Base-by-base conservation (phyloP, 257 asterid genomes). In the Mitragyna speciosa region DNA sequence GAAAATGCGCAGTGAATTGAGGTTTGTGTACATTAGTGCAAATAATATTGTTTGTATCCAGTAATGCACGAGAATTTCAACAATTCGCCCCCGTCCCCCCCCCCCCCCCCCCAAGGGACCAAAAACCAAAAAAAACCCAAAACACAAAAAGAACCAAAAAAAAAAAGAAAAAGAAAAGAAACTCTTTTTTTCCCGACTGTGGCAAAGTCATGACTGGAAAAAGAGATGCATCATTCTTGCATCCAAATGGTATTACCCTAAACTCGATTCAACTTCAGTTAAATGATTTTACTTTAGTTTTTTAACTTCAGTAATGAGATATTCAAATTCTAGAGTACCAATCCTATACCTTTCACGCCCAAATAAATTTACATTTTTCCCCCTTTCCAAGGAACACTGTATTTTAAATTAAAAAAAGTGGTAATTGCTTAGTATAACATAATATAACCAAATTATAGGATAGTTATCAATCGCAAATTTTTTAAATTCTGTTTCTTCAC, bases 1-100 rank as follows among this genome's bases (percentile, higher is more conserved):
- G 83, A 93, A 89, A 87, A 92, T 95, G 97, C 97, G 94, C 72
- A 90, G 92, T 78, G 99, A 95, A 80, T 79, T 95, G 77, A 93
- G 94, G 99, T 95, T 48, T 75, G 89, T 80, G 47, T 63, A 76
- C 17, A 17, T 72, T 26, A 39, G 49, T 49, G 66, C 52, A 49
- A 70, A 43, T 72, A 75, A 30, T 24, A 30, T 59, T 74, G 6
- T 43, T 52, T 8, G 15, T n/a, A 14, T 9, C 71, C 31, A 12
- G 49, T 48, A 67, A 36, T 12, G 0, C 26, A 26, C 36, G 14
- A 63, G 16, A 63, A 28, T 54, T 20, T 8, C 8, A 45, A 45
- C 11, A 45, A 9, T 45, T 4, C 3, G 1, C 8, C 49, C 49
- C 49, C 49, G 6, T 4, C 41, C 41, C 41, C 41, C 41, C 41